phyloP scores from a whole-genome alignment of 352 stramenopile genomes.

The Pythium sp. region DNA sequence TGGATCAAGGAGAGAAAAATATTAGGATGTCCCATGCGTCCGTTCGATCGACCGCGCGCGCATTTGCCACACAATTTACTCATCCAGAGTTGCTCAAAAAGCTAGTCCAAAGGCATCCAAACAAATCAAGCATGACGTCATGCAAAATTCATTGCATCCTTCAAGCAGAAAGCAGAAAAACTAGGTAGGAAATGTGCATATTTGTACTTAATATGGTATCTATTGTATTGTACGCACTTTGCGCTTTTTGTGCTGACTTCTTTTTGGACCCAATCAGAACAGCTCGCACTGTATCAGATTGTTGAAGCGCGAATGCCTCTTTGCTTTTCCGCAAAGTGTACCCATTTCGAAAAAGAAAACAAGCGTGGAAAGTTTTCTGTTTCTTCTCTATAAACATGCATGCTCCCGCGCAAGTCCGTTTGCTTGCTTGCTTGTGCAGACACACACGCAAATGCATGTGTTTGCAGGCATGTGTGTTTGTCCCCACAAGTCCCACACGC shows the following conservation, averaged over 20 bases:
- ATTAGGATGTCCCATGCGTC: not conserved
- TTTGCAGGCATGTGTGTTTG: not conserved
- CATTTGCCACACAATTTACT: too few relatives aligned
- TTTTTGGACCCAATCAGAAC: not conserved
- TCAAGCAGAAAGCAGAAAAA: not conserved
- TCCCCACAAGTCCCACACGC: not conserved
- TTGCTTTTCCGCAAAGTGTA: not conserved
- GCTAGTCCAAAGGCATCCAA: too few relatives aligned
- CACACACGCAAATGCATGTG: not conserved
- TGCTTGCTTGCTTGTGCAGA: not conserved
- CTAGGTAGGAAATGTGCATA: not conserved
- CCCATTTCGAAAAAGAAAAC: constrained; percentile 6
- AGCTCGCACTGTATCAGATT: not conserved
- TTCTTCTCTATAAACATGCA: not conserved
- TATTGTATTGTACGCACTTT: not conserved
- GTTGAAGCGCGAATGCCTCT: not conserved
- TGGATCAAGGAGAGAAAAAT: not conserved
- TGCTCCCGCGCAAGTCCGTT: not conserved
- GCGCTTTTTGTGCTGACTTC: not conserved
- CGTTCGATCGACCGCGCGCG: too few relatives aligned
- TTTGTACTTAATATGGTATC: not conserved
- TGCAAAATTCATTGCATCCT: not conserved
- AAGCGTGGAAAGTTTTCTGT: not conserved
- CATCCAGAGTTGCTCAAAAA: too few relatives aligned
- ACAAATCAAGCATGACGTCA: too few relatives aligned